These are phyloP conservation scores for Basipetospora chlamydospora DNA, from an alignment of 2,329 filamentous ascomycete genomes.

Conservation along the genomic window DNA sequence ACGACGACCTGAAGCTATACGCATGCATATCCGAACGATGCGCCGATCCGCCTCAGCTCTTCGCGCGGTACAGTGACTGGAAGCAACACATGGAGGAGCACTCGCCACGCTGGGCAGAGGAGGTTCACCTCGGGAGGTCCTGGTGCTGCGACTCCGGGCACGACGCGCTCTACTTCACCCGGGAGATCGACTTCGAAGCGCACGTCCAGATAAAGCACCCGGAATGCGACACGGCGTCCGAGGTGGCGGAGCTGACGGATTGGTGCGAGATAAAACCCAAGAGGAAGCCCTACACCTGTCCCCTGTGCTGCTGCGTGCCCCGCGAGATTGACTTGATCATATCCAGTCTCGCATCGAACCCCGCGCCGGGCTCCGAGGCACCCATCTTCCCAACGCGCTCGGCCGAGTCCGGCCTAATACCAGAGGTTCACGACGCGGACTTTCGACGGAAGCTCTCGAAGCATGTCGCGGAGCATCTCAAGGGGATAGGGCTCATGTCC, in stretches of 20 bases:
- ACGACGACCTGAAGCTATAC: not conserved
- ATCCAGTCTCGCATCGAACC: not conserved
- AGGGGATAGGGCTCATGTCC: not conserved
- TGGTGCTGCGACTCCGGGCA: not conserved
- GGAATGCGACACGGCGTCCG: not conserved
- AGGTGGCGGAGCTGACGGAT: not conserved
- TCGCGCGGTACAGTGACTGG: not conserved
- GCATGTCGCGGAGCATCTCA: not conserved
- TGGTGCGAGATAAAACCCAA: not conserved
- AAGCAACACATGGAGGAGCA: not conserved
- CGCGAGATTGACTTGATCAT: not conserved
- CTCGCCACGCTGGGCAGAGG: not conserved
- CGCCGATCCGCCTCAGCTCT: not conserved
- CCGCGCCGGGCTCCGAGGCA: too few species aligned
- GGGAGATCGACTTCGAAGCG: not conserved
- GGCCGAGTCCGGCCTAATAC: not conserved
- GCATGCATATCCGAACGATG: not conserved
- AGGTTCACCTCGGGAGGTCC: not conserved
- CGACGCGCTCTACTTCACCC: not conserved
- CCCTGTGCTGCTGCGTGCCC: not conserved
- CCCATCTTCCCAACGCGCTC: not conserved
- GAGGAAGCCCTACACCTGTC: not conserved
- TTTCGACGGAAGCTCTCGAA: not conserved
- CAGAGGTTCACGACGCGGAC: not conserved
- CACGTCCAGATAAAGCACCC: not conserved